Base-by-base conservation (phyloP, 208 protist genomes). In the Wallacemonas sp. region DNA sequence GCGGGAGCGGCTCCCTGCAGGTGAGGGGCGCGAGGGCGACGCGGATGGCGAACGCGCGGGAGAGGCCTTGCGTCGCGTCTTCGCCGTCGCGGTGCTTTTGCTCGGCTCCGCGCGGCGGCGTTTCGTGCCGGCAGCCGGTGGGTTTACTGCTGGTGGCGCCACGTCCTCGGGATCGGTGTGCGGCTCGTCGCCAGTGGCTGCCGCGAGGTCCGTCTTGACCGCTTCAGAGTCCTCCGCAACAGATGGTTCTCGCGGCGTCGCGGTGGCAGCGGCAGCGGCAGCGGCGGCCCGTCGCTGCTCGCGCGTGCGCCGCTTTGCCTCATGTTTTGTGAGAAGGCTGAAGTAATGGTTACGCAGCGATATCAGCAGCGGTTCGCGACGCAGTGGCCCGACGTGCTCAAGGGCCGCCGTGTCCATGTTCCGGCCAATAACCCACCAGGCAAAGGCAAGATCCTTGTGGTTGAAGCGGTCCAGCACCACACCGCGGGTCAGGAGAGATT, bases 391-490 rank as follows among this genome's bases (percentile, higher is more conserved):
- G 10, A 69, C 65, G 8, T 73, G 54, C 46, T 86, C 73, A 32
- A 93, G 70, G 3, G 77, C 82, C 1, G 59, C 58, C 3, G 71
- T 69, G 68, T 89, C 70, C 87, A 93, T 93, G 59, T 93, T 79
- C 15, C 74, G 70, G 6, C 81, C 79, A n/a, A 93, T 52, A 21
- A 93, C 87, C 87, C 87, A 93, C 79, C 84, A 91, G 34, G 80
- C 77, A 74, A 93, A 93, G 39, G 74, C 79, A 36, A 93, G 62
- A 44, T 91, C 84, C 62, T 93, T 93, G 53, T 87, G 67, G 59
- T 82, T 93, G 67, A 88, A 89, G n/a, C 83, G 75, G 48, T 93
- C 87, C 24, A 93, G 62, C 29, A 93, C 84, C 19, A 93, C 82
- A 63, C 83, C 87, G 48, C 87, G 79, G 0, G 76, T 81, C 3